These are phyloP conservation scores for Colletotrichum sp. DNA, from an alignment of 2,329 filamentous ascomycete species.

Conservation along the genomic window DNA sequence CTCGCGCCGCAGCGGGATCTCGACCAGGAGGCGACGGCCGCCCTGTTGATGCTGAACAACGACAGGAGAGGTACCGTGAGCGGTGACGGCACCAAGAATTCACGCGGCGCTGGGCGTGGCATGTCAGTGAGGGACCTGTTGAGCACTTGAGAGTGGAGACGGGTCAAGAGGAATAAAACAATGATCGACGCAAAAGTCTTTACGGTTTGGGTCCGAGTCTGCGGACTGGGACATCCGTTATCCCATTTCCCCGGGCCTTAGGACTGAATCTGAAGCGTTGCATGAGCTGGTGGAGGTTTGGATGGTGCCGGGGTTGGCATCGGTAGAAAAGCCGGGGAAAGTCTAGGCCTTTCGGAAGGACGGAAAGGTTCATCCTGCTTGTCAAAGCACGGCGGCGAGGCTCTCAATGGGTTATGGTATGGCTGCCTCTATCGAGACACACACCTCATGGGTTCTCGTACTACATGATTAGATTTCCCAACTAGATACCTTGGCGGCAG, in stretches of 20 bases:
- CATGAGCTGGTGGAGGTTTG: neutral
- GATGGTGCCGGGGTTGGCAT: neutral
- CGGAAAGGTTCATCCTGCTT: neutral
- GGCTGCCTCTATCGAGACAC: neutral
- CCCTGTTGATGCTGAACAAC: constrained; percentile 84
- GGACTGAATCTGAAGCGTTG: neutral
- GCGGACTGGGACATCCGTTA: neutral
- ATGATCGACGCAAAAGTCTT: neutral
- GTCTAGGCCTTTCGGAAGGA: neutral
- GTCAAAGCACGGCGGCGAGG: neutral
- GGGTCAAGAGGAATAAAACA: neutral
- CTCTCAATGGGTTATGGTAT: neutral
- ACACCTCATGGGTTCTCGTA: neutral
- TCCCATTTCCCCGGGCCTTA: neutral
- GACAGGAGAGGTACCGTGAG: constrained; percentile 66
- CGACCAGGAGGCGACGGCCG: constrained; percentile 83
- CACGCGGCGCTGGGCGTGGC: constrained; percentile 41
- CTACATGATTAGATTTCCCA: neutral
- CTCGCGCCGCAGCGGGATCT: constrained; percentile 59
- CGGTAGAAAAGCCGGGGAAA: neutral
- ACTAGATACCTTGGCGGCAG: neutral
- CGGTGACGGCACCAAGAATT: constrained; percentile 35
- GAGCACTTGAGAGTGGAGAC: constrained; percentile 45
- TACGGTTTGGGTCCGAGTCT: neutral
- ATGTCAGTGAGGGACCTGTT: constrained; percentile 62